Conservation (phyloP, 345 rosid species). For the Sapria himalayana region DNA sequence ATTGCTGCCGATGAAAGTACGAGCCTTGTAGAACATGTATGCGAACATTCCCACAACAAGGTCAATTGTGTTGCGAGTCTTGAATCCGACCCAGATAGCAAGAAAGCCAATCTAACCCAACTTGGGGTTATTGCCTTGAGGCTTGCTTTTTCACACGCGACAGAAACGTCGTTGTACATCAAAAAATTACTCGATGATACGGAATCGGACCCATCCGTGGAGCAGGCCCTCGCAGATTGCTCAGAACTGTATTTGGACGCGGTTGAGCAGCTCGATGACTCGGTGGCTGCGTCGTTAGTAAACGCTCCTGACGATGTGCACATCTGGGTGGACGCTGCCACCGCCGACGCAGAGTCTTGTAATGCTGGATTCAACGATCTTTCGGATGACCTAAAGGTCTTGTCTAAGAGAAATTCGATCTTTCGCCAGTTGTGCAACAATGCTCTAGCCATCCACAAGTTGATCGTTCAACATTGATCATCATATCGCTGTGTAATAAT, state of each 20-base stretch:
- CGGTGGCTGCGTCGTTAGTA: constrained; percentile 26
- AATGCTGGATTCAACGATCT: constrained; percentile 13
- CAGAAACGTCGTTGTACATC: constrained; percentile 18
- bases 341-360: constrained; percentile 22
- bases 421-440: constrained; percentile 25
- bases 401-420: constrained; percentile 14
- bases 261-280: constrained; percentile 35
- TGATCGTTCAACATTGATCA: no score
- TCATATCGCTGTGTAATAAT: no score
- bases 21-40: constrained; percentile 13
- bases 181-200: constrained; percentile 8
- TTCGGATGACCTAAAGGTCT: constrained; percentile 9
- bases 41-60: constrained; percentile 18
- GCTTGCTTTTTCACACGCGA: constrained; percentile 24
- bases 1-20: not conserved
- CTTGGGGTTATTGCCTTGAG: constrained; percentile 31
- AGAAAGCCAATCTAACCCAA: constrained; percentile 17
- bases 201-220: constrained; percentile 19
- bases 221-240: constrained; percentile 47
- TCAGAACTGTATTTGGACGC: constrained; percentile 31
- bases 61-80: constrained; percentile 29
- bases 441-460: constrained; percentile 18
- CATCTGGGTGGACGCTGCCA: constrained; percentile 24
- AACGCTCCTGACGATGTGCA: constrained; percentile 16
- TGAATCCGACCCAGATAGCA: constrained; percentile 16